Percentiles rank a stretch among this genome's conserved stretches.
phyloP scores from a whole-genome alignment of 768 basidiomycete species.

The Panellus pusillus region DNA sequence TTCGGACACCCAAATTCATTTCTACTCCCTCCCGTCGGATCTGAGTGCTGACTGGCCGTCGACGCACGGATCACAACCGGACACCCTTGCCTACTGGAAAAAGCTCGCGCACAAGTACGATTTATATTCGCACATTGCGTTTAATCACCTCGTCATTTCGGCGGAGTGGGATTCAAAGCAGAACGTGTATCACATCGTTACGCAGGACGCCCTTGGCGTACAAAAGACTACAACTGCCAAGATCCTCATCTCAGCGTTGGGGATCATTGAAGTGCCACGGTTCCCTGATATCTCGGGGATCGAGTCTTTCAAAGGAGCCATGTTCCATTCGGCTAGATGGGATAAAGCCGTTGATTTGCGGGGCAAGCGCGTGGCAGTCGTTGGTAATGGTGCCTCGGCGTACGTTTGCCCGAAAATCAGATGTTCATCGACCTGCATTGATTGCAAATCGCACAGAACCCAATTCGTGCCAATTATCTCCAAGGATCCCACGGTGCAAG shows the following conservation, averaged over 20 bases:
- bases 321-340: conserved; percentile 59
- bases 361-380: conserved; percentile 52
- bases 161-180: conserved; percentile 43
- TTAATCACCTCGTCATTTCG: conserved; percentile 43
- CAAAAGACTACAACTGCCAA: conserved; percentile 35
- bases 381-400: conserved; percentile 61
- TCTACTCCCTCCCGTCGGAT: conserved; percentile 51
- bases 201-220: conserved; percentile 32
- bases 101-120: conserved; percentile 41
- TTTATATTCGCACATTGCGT: conserved; percentile 40
- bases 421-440: not conserved
- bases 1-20: conserved; percentile 42
- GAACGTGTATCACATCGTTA: conserved; percentile 31
- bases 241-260: conserved; percentile 51
- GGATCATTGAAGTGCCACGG: conserved; percentile 46
- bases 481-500: conserved; percentile 36
- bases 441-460: conserved; percentile 32
- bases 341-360: conserved; percentile 35
- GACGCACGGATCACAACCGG: conserved; percentile 40
- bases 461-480: conserved; percentile 51
- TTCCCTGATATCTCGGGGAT: conserved; percentile 36
- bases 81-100: conserved; percentile 46
- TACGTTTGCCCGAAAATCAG: conserved; percentile 26
- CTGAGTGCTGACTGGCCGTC: conserved; percentile 45
- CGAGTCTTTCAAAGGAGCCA: conserved; percentile 44